A percentile compares a stretch with the other conserved stretches of the same genome.
These are phyloP conservation scores for Phytophthora sp. DNA, from an alignment of 352 stramenopile species.

Conservation along the genomic window DNA sequence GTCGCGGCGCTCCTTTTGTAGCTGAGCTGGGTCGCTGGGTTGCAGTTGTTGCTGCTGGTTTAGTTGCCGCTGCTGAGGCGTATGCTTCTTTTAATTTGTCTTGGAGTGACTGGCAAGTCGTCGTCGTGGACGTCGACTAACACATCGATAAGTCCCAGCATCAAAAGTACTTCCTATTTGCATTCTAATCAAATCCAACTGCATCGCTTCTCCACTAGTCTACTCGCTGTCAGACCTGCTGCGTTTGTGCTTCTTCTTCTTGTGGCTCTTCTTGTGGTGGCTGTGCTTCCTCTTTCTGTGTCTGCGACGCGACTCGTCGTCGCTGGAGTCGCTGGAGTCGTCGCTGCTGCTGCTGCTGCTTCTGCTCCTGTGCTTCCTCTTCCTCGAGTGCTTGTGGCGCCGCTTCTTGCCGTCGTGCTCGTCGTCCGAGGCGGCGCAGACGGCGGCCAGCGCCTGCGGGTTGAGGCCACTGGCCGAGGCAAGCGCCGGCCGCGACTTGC, in stretches of 20 bases:
- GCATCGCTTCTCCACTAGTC: not conserved
- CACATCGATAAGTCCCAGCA: not conserved
- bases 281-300: constrained; percentile 38
- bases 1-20: not conserved
- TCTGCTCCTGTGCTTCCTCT: constrained; percentile 26
- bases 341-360: constrained; percentile 17
- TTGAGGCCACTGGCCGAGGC: constrained; percentile 61
- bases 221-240: constrained; percentile 47
- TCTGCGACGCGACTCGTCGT: constrained; percentile 19
- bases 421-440: constrained; percentile 35
- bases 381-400: constrained; percentile 41
- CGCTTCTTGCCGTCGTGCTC: constrained; percentile 18
- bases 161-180: not conserved
- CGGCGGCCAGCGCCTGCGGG: constrained; percentile 71
- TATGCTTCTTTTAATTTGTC: constrained; percentile 13
- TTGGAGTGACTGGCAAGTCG: not conserved
- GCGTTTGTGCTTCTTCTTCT: constrained; percentile 52
- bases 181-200: constrained; percentile 7
- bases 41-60: constrained; percentile 12
- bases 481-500: constrained; percentile 36
- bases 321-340: constrained; percentile 22
- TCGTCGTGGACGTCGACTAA: not conserved
- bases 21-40: not conserved
- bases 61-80: not conserved
- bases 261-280: constrained; percentile 28